Conservation (phyloP, 73 alveolate genomes). For the Stentor coeruleus region DNA sequence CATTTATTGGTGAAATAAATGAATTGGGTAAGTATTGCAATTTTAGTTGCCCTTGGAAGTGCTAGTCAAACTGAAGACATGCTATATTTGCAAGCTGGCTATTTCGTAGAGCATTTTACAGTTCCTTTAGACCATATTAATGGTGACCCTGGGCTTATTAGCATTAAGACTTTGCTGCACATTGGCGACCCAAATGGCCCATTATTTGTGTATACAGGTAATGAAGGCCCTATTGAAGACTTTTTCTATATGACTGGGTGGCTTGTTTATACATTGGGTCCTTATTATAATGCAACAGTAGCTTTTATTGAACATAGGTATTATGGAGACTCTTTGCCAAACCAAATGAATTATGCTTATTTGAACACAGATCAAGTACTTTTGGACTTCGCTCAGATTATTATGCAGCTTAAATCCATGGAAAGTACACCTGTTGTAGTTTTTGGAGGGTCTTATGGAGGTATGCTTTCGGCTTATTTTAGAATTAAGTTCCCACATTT, state of each 20-base stretch:
- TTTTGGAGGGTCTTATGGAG: slow-evolving; percentile 77
- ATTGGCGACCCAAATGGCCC: slow-evolving; percentile 2
- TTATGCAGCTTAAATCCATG: slow-evolving; percentile 2
- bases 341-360: slow-evolving; percentile 12
- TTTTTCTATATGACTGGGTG: slow-evolving; percentile 6
- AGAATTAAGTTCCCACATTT: slow-evolving; percentile 56
- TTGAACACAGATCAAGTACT: not conserved
- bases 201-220: not conserved
- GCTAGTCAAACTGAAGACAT: no score
- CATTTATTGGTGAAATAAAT: no score
- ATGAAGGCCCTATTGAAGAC: not conserved
- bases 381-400: slow-evolving; percentile 7
- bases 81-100: no score
- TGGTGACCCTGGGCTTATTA: not conserved
- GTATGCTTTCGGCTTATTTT: slow-evolving; percentile 67
- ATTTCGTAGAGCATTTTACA: no score
- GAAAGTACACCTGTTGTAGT: slow-evolving; percentile 33
- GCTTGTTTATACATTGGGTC: not conserved
- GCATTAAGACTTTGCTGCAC: not conserved
- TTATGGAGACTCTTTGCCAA: slow-evolving; percentile 63
- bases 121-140: not conserved
- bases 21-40: no score
- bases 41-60: no score
- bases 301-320: slow-evolving; percentile 62
- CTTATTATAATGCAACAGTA: slow-evolving; percentile 47